phyloP scores from a whole-genome alignment of 768 basidiomycete species.

The Suillus variegatus region DNA sequence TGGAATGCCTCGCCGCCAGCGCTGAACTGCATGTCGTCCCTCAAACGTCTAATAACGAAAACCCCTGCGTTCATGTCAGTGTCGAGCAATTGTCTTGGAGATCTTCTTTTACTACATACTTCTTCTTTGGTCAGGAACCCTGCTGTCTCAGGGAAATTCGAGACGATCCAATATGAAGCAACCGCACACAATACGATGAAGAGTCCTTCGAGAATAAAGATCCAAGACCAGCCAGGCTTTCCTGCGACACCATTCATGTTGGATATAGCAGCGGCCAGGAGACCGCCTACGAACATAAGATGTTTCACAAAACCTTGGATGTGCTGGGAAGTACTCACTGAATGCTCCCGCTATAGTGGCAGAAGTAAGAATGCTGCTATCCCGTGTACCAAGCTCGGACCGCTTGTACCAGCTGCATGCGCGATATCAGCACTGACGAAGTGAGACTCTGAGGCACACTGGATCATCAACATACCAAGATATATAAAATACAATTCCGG shows the following conservation, averaged over 20 bases:
- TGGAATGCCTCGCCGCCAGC: slow-evolving; percentile 61
- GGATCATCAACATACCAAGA: slow-evolving; percentile 43
- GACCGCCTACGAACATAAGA: slow-evolving; percentile 46
- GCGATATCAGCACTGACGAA: not conserved
- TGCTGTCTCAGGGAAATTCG: slow-evolving; percentile 78
- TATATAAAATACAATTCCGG: slow-evolving; percentile 60
- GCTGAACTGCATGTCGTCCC: slow-evolving; percentile 64
- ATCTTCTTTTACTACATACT: slow-evolving; percentile 35
- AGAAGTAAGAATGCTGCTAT: slow-evolving; percentile 78
- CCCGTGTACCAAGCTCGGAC: slow-evolving; percentile 67
- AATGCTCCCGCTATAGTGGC: slow-evolving; percentile 80
- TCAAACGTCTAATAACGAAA: slow-evolving; percentile 64
- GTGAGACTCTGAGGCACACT: not conserved
- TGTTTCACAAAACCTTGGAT: not conserved
- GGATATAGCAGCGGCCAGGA: slow-evolving; percentile 64
- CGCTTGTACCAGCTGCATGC: slow-evolving; percentile 73
- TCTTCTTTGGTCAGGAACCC: slow-evolving; percentile 69
- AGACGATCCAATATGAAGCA: slow-evolving; percentile 70
- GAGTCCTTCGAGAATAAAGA: slow-evolving; percentile 75
- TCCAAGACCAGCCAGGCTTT: slow-evolving; percentile 68
- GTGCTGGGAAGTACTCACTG: slow-evolving; percentile 40
- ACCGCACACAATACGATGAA: slow-evolving; percentile 60
- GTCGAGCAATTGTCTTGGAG: not conserved
- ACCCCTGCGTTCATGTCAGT: slow-evolving; percentile 40
- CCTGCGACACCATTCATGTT: slow-evolving; percentile 73